Conservation (phyloP, 805 yeast genomes). For the Teunomyces panamensis region DNA sequence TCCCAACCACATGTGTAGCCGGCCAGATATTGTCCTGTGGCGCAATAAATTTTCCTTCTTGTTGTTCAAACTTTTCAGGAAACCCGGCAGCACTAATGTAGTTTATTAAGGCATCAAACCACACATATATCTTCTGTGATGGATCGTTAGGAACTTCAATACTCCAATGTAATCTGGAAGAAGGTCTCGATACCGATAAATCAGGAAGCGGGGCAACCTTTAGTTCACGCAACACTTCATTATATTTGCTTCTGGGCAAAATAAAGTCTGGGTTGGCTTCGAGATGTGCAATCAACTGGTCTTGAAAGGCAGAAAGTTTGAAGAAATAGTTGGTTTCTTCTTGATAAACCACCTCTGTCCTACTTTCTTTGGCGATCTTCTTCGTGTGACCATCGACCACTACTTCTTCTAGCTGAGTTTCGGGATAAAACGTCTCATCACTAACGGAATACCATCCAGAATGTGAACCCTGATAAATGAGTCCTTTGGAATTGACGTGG, state of each 20-base stretch:
- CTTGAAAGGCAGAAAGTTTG: conserved; percentile 60
- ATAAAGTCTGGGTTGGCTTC: conserved; percentile 56
- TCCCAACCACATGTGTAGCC: conserved; percentile 83
- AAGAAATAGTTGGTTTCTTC: conserved; percentile 88
- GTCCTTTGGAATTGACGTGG: conserved; percentile 53
- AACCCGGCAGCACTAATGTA: conserved; percentile 73
- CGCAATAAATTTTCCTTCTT: conserved; percentile 5
- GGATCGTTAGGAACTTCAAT: conserved; percentile 80
- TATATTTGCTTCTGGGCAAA: conserved; percentile 58
- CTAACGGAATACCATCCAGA: conserved; percentile 93
- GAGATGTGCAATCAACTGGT: conserved; percentile 48
- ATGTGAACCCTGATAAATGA: conserved; percentile 79
- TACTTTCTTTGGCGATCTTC: conserved; percentile 62
- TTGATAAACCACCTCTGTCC: conserved; percentile 70
- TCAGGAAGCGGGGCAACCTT: conserved; percentile 50
- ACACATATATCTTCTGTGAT: conserved; percentile 82
- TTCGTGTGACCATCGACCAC: conserved; percentile 24
- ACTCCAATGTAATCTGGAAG: conserved; percentile 81
- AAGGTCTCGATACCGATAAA: conserved; percentile 84
- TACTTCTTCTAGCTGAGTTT: conserved; percentile 56
- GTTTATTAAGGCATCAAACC: conserved; percentile 93
- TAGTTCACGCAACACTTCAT: conserved; percentile 58
- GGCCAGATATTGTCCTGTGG: conserved; percentile 47
- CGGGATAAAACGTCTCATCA: conserved; percentile 93
- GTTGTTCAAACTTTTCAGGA: conserved; percentile 18